phyloP scores from a whole-genome alignment of 768 basidiomycete species.

The Mycena capillaripes region DNA sequence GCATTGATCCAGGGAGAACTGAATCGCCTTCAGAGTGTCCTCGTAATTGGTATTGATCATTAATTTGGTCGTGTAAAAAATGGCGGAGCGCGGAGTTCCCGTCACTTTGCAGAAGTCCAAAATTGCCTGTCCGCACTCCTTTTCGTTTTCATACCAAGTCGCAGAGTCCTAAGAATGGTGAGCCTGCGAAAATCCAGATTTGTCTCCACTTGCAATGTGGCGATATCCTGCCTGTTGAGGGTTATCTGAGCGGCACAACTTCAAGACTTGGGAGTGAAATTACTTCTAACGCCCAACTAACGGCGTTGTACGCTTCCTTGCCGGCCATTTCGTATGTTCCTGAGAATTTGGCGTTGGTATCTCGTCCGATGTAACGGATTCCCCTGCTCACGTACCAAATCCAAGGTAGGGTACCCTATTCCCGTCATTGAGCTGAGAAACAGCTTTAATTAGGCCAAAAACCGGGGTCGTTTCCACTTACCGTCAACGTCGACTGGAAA shows the following conservation, averaged over 20 bases:
- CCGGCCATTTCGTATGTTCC: conserved; percentile 78
- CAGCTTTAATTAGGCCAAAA: not conserved
- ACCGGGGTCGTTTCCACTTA: conserved; percentile 12
- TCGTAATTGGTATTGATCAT: conserved; percentile 69
- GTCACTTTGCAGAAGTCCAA: conserved; percentile 62
- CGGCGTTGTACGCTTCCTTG: conserved; percentile 65
- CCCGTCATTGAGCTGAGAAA: conserved; percentile 62
- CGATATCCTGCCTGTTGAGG: conserved; percentile 69
- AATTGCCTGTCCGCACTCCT: conserved; percentile 73
- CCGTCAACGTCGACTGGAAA: conserved; percentile 27
- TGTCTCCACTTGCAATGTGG: conserved; percentile 62
- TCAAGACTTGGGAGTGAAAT: conserved; percentile 18
- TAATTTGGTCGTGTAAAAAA: conserved; percentile 83
- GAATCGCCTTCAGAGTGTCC: conserved; percentile 61
- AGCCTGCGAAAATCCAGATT: conserved; percentile 35
- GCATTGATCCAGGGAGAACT: conserved; percentile 65
- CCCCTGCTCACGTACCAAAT: conserved; percentile 55
- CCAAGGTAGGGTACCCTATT: conserved; percentile 71
- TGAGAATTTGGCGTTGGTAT: conserved; percentile 37
- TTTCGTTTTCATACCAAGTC: conserved; percentile 76
- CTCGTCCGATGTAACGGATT: not conserved
- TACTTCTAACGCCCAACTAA: conserved; percentile 75
- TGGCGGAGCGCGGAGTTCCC: conserved; percentile 65
- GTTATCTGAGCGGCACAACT: conserved; percentile 17
- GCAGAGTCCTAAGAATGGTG: conserved; percentile 56